phyloP scores from a whole-genome alignment of 2,329 filamentous ascomycete genomes.

The Colletotrichum euphorbiae region DNA sequence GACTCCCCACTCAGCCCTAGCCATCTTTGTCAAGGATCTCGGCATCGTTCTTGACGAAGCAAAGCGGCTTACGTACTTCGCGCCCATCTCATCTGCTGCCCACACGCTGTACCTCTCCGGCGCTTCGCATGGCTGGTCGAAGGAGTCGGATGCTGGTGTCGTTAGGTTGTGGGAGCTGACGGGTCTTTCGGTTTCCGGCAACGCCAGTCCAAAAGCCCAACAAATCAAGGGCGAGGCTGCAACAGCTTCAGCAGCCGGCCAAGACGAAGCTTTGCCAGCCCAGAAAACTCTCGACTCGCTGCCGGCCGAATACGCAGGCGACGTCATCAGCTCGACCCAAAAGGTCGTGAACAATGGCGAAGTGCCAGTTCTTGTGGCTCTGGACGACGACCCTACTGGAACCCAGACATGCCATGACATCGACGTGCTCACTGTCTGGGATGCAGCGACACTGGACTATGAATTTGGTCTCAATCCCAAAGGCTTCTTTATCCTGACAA shows the following conservation, averaged over 20 bases:
- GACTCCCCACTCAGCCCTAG: constrained; percentile 50
- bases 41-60: constrained; percentile 49
- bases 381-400: constrained; percentile 70
- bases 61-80: constrained; percentile 45
- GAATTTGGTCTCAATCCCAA: constrained; percentile 42
- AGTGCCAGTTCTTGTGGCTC: constrained; percentile 49
- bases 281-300: constrained; percentile 42
- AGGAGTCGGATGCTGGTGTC: constrained; percentile 51
- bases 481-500: constrained; percentile 72
- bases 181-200: constrained; percentile 42
- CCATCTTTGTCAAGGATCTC: constrained; percentile 52
- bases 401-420: constrained; percentile 72
- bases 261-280: constrained; percentile 39
- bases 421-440: constrained; percentile 66
- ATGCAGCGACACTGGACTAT: constrained; percentile 44
- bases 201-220: constrained; percentile 20
- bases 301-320: constrained; percentile 41
- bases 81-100: constrained; percentile 47
- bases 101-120: constrained; percentile 50
- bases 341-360: constrained; percentile 40
- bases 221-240: background rate
- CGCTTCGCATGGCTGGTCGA: constrained; percentile 47
- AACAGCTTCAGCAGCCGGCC: background rate
- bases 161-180: constrained; percentile 53
- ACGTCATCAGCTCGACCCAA: constrained; percentile 42